phyloP scores from a whole-genome alignment of 495 filamentous ascomycete species.

The Chaetomium tenue region DNA sequence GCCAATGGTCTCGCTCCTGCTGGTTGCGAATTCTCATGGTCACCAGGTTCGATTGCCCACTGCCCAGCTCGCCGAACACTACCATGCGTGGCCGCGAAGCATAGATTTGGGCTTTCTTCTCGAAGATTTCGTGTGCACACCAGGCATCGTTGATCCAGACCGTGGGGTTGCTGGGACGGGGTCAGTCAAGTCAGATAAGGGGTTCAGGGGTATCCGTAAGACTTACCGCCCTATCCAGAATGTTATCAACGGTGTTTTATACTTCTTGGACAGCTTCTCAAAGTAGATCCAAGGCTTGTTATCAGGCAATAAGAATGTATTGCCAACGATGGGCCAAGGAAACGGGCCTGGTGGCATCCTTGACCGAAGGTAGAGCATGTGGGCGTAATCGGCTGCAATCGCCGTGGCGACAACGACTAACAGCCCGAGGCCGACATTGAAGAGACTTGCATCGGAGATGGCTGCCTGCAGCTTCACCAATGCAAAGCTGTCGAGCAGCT shows the following conservation, averaged over 20 bases:
- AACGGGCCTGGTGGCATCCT: slow-evolving; percentile 60
- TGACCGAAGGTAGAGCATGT: slow-evolving; percentile 49
- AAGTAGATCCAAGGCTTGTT: slow-evolving; percentile 66
- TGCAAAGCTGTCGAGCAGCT: slow-evolving; percentile 23
- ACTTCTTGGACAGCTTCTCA: slow-evolving; percentile 55
- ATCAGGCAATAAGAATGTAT: slow-evolving; percentile 58
- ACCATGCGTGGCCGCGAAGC: slow-evolving; percentile 54
- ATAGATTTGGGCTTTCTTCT: slow-evolving; percentile 58
- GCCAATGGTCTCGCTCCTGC: slow-evolving; percentile 58
- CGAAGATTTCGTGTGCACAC: slow-evolving; percentile 55
- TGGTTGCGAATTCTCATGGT: slow-evolving; percentile 52
- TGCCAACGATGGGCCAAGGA: slow-evolving; percentile 51
- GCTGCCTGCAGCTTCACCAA: slow-evolving; percentile 27
- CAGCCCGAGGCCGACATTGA: slow-evolving; percentile 28
- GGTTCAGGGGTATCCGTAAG: background rate
- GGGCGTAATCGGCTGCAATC: slow-evolving; percentile 47
- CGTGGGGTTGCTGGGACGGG: slow-evolving; percentile 50
- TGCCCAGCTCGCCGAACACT: slow-evolving; percentile 60
- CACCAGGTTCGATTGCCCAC: slow-evolving; percentile 57
- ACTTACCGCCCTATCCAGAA: slow-evolving; percentile 58
- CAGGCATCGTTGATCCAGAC: slow-evolving; percentile 67
- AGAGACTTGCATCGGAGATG: slow-evolving; percentile 12
- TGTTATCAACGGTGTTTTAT: slow-evolving; percentile 57
- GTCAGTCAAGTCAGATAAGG: background rate
- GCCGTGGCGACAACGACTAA: slow-evolving; percentile 34